These are phyloP conservation scores for Omphalotus olearius DNA, from an alignment of 1,284 basidiomycete species.

Conservation along the genomic window DNA sequence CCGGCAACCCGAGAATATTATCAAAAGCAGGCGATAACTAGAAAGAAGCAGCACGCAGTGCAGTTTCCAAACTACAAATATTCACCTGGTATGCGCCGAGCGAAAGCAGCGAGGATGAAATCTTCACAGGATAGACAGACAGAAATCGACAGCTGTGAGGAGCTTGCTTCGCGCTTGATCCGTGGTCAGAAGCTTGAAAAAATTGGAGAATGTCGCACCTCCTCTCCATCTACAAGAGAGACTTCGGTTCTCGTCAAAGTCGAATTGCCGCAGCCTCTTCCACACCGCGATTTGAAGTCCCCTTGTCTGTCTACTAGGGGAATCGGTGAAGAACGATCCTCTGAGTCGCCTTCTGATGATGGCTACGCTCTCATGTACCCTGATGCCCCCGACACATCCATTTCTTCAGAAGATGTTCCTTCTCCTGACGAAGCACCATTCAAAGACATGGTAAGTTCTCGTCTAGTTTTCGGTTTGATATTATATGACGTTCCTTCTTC, in stretches of 20 bases:
- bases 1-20: constrained; percentile 34
- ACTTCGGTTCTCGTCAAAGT: background rate
- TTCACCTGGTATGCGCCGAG: constrained; percentile 32
- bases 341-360: background rate
- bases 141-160: constrained; percentile 36
- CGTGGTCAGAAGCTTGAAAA: constrained; percentile 31
- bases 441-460: background rate
- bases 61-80: constrained; percentile 58
- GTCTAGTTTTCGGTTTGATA: background rate
- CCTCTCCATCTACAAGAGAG: constrained; percentile 3
- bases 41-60: constrained; percentile 41
- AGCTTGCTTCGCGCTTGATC: constrained; percentile 38
- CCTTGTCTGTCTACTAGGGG: no score
- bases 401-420: constrained; percentile 30
- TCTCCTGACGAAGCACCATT: background rate
- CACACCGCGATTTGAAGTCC: no score
- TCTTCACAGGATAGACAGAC: constrained; percentile 23
- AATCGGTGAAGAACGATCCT: no score
- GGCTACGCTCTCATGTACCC: background rate
- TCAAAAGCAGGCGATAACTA: constrained; percentile 45
- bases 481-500: background rate
- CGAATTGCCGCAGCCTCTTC: constrained; percentile 8
- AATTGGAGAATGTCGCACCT: constrained; percentile 1
- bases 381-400: constrained; percentile 17
- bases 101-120: constrained; percentile 27